Evolutionary conservation across 345 rosid genomes (phyloP), one percentile per base, ranked within the genome.

Genomic region (Bruguiera parviflora): DNA sequence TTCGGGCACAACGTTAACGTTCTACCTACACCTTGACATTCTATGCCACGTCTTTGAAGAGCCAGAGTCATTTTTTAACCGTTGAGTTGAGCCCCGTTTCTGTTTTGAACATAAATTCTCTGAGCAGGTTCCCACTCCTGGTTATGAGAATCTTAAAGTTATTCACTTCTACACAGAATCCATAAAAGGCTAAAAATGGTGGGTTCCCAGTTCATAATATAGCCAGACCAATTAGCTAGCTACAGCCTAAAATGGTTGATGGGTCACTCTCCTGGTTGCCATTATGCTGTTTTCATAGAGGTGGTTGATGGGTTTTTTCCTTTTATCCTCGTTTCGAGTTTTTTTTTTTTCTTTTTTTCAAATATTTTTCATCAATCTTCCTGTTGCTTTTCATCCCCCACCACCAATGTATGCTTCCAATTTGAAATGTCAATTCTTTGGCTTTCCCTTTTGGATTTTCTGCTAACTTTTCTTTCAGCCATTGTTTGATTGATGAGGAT

Each of bases 221-320:
- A 27, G 59, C 15, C 22, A 39, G 57, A 2, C 18, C 62, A 69
- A 68, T 70, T 65, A 53, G 77, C 57, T 53, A 20, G 51, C 15
- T 24, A 53, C 61, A 19, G 15, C 78, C 75, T 32, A 20, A 70
- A 58, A 62, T 79, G 73, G 96, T 84, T 90, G 87, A 79, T 66
- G 55, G 52, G 88, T 90, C 92, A 58, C 82, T 79, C 81, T 86
- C 89, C 10, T 68, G 70, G 78, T 69, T 73, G 92, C 78, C 79
- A 87, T 76, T 64, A 67, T 69, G 83, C 87, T 73, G 80, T 80
- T 89, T 83, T 89, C 92, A 68, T 53, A 56, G 65, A 60, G 85
- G 84, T 81, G 77, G 86, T 79, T 80, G 89, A 85, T 80, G 82
- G 68, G 67, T 77, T 75, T 49, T 73, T 64, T 57, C 0, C 9